Evolutionary conservation across 805 yeast genomes (phyloP), one percentile per base, ranked within the genome.

Genomic region (Blastobotrys americana): DNA sequence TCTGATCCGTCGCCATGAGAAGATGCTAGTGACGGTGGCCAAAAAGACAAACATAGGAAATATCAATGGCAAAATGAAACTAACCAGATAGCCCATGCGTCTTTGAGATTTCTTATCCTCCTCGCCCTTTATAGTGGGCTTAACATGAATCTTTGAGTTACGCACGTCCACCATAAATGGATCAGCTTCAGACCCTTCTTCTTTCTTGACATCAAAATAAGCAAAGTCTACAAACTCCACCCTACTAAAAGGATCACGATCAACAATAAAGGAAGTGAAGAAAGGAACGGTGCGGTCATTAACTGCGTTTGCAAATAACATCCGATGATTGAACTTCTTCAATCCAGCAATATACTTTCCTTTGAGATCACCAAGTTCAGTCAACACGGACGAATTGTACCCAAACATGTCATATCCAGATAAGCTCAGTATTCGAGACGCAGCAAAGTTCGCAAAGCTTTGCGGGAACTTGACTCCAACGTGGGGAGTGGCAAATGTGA

Each of bases 271-370:
- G 0, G 95, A 72, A 0, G 97, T 86, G 65, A 78, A 84, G 61
- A 87, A 90, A 13, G 90, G 82, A 5, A 89, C 97, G 0, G 95
- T 77, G 47, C 96, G 71, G 63, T 89, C 97, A 57, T 84, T 80
- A 45, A 79, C 72, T 19, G 82, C 73, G 63, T 90, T 89, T 6
- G 96, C 88, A 45, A 87, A 67, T 2, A 78, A 59, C 2, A 76
- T 66, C 43, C 82, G 72, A 44, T 73, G 70, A 48, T 77, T 65
- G 60, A 89, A 89, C 46, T 54, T 57, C 8, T 56, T 45, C 41
- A 89, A 67, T 0, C 84, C 94, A 42, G 72, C 61, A 41, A 66
- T 64, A 56, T 71, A 89, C 6, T 55, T 20, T 61, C 52, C 35
- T 39, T 63, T 58, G 1, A 78, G 82, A 39, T 75, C 72, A 0